Evolutionary conservation across 495 filamentous ascomycete species (phyloP), one percentile per base, ranked within the genome.

Genomic region (Penicillium malachiteum): DNA sequence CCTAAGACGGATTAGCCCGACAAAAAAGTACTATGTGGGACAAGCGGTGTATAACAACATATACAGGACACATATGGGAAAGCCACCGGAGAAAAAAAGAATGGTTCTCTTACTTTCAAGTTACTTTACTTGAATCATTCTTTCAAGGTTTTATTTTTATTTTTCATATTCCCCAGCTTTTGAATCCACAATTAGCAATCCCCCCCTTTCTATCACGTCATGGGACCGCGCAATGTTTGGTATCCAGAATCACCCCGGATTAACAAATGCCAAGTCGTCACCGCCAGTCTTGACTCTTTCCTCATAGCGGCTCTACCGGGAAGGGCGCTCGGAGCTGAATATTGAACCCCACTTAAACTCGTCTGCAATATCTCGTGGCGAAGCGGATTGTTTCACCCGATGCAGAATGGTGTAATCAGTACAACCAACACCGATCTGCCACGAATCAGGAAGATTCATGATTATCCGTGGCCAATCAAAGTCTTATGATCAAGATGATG

Each of bases 171-270:
- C 33, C 12, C 47, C 43, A 31, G 16, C 9, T 37, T 21, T 49
- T 11, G 12, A 37, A 12, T 46, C 8, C 43, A 11, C 50, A 52
- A 67, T 64, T 55, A 68, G 65, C 61, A 66, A 74, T 72, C 54
- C 39, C 54, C n/a, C 45, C 49, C 58, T 59, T 43, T 50, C 46
- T 54, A 74, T 63, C 71, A 71, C 69, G 69, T 60, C 68, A 72
- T 68, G 18, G 32, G 31, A 34, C 21, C 30, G 52, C 30, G 40
- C 40, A 26, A 4, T 26, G 40, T 16, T 43, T 16, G 21, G 21
- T 26, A 26, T 26, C 21, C 17, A 43, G 11, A 43, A 43, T 40
- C 48, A 31, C 48, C 48, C 48, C 48, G 50, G 50, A 44, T 43
- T 37, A 13, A 37, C 34, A 37, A n/a, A 38, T 14, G 34, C 34